phyloP scores from a whole-genome alignment of 495 filamentous ascomycete species.

The Penicillium parvum region DNA sequence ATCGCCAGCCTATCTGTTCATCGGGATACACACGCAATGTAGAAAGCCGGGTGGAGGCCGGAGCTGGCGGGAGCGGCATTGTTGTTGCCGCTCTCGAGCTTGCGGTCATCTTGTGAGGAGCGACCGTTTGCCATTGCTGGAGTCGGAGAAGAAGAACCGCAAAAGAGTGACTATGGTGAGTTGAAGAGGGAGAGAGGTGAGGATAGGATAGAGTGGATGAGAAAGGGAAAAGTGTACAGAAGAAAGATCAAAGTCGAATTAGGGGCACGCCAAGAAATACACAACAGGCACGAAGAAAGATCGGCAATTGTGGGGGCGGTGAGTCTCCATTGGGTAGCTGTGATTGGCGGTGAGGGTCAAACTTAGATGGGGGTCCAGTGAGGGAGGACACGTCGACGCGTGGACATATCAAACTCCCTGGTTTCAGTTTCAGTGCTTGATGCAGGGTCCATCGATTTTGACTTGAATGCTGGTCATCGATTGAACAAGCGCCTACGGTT shows the following conservation, averaged over 20 bases:
- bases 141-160: slow-evolving; percentile 12
- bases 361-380: not conserved
- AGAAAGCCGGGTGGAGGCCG: slow-evolving; percentile 70
- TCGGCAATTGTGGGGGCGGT: slow-evolving; percentile 20
- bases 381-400: slow-evolving; percentile 17
- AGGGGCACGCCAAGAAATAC: slow-evolving; percentile 10
- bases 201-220: no score
- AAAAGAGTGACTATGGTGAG: slow-evolving; percentile 36
- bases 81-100: slow-evolving; percentile 28
- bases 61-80: slow-evolving; percentile 17
- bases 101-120: slow-evolving; percentile 31
- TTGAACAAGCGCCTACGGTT: no score
- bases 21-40: slow-evolving; percentile 68
- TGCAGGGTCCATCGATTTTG: not conserved
- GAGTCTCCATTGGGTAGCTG: not conserved
- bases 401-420: slow-evolving; percentile 5
- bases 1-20: no score
- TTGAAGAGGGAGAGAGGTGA: no score
- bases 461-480: no score
- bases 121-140: slow-evolving; percentile 35
- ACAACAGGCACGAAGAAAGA: slow-evolving; percentile 15
- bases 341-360: slow-evolving; percentile 11
- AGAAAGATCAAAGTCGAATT: slow-evolving; percentile 9
- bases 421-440: slow-evolving; percentile 14
- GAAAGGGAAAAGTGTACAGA: not conserved